Percentiles rank a stretch among this genome's conserved stretches.
Evolutionary conservation across 805 yeast species (phyloP).

Genomic region (Candida multigemmis): DNA sequence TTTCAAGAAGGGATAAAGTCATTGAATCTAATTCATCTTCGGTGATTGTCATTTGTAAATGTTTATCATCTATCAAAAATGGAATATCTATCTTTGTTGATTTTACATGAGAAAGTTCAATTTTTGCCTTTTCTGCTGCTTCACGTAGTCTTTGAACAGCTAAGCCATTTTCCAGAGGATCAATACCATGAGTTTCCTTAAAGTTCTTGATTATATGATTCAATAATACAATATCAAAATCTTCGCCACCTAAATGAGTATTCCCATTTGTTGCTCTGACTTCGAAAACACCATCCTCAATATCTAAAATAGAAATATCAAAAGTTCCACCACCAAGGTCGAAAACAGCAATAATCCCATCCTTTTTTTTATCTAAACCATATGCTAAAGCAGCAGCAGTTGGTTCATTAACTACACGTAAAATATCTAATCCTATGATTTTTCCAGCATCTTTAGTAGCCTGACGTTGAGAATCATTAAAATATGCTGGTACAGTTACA

Average conservation of each 20-base stretch:
- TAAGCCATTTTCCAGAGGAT: constrained; percentile 41
- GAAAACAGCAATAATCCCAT: constrained; percentile 50
- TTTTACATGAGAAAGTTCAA: constrained; percentile 60
- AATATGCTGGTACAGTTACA: constrained; percentile 79
- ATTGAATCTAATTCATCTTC: constrained; percentile 62
- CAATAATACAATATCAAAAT: constrained; percentile 62
- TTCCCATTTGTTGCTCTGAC: constrained; percentile 80
- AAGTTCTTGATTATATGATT: constrained; percentile 50
- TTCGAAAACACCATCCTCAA: constrained; percentile 75
- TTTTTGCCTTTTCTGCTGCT: constrained; percentile 71
- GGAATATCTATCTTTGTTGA: constrained; percentile 62
- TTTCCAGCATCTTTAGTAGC: constrained; percentile 77
- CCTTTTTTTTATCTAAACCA: constrained; percentile 53
- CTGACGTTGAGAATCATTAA: constrained; percentile 70
- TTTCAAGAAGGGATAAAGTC: constrained; percentile 56
- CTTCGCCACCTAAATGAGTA: constrained; percentile 83
- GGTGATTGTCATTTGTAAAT: constrained; percentile 48
- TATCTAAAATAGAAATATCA: constrained; percentile 70
- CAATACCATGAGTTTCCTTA: constrained; percentile 43
- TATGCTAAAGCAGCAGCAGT: constrained; percentile 83
- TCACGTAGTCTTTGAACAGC: constrained; percentile 72
- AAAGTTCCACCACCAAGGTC: constrained; percentile 85
- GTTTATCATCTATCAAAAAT: constrained; percentile 54
- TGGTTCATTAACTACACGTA: constrained; percentile 76
- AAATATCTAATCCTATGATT: constrained; percentile 65